A percentile compares a stretch with the other conserved stretches of the same genome.
phyloP scores from a whole-genome alignment of 139 green algal genomes.

The Spirogloea muscicola region DNA sequence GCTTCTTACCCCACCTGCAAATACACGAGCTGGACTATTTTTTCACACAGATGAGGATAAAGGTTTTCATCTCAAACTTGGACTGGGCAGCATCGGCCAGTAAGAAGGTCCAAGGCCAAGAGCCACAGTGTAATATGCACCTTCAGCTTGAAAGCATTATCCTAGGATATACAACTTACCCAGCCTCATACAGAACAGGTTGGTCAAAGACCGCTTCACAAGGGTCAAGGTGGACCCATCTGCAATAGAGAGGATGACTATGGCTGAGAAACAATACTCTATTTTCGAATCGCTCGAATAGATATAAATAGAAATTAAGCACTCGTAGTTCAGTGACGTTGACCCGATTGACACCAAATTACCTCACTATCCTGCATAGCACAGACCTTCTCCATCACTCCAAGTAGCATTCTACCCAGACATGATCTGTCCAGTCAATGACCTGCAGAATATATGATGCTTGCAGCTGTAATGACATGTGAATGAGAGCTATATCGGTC shows the following conservation, averaged over 20 bases:
- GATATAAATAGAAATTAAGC: neutral
- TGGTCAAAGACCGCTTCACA: constrained; percentile 47
- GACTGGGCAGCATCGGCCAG: neutral
- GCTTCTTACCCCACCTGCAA: constrained; percentile 49
- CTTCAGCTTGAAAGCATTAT: neutral
- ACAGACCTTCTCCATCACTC: neutral
- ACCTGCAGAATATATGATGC: no score
- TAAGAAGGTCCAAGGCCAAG: neutral
- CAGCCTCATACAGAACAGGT: constrained; percentile 48
- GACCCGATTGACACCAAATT: neutral
- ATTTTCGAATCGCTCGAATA: neutral
- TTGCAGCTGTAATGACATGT: no score
- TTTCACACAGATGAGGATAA: no score
- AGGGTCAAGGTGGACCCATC: constrained; percentile 43
- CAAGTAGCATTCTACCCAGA: constrained; percentile 50
- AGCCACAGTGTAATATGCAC: neutral
- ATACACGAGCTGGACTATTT: no score
- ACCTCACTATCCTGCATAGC: no score
- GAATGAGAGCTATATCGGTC: no score
- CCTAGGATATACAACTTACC: no score
- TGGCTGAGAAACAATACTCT: neutral
- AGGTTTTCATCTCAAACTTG: neutral
- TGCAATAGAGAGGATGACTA: neutral
- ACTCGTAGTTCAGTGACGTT: neutral
- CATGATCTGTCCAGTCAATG: constrained; percentile 45